Percentiles rank a stretch among this genome's conserved stretches.
These are phyloP conservation scores for Echria macrotheca DNA, from an alignment of 495 filamentous ascomycete species.

Conservation along the genomic window DNA sequence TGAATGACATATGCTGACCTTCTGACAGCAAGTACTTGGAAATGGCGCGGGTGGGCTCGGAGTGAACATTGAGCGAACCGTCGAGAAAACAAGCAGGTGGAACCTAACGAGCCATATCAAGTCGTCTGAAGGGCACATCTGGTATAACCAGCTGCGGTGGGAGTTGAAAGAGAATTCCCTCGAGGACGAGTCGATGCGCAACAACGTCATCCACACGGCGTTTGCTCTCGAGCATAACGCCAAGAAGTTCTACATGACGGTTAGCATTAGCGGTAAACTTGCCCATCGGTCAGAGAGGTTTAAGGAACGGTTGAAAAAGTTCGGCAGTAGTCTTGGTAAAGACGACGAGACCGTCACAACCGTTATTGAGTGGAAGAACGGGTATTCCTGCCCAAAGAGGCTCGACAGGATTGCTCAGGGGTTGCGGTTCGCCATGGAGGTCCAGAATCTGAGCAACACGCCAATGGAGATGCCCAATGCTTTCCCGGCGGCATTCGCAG, in stretches of 20 bases:
- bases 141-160: conserved; percentile 25
- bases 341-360: conserved; percentile 15
- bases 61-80: conserved; percentile 10
- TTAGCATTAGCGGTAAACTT: conserved; percentile 25
- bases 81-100: conserved; percentile 11
- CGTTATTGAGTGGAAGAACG: conserved; percentile 20
- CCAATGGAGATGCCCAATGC: conserved; percentile 22
- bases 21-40: conserved; percentile 12
- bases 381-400: conserved; percentile 7
- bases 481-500: conserved; percentile 13
- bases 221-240: conserved; percentile 32
- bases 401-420: conserved; percentile 18
- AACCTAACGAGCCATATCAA: conserved; percentile 13
- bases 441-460: conserved; percentile 16
- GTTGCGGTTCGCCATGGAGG: conserved; percentile 20
- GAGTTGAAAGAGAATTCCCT: conserved; percentile 24
- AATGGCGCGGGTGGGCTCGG: conserved; percentile 17
- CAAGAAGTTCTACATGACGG: conserved; percentile 27
- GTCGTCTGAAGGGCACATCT: not conserved
- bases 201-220: conserved; percentile 27
- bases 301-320: conserved; percentile 13
- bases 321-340: conserved; percentile 1
- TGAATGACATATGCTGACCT: no score
- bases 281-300: conserved; percentile 5
- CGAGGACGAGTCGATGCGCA: conserved; percentile 25